Evolutionary conservation across 2,329 filamentous ascomycete genomes (phyloP), one percentile per base, ranked within the genome.

Genomic region (Ophiostoma himal-ulmi): DNA sequence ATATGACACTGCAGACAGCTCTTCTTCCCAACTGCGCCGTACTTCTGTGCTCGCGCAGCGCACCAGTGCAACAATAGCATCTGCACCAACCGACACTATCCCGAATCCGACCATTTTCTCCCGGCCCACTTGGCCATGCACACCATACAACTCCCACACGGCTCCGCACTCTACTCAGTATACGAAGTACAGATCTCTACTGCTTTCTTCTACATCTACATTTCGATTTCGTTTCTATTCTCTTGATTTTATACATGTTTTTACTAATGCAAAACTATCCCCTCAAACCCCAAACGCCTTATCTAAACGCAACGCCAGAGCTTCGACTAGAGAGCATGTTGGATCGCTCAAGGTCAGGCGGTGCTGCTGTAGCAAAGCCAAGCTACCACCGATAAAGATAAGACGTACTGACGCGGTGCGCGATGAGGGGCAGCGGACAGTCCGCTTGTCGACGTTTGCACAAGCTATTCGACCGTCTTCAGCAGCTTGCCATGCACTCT

Each of bases 381-480:
- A 57, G 14, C 7, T 60, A 60, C 26, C 44, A 48, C 44, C 44
- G 26, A 30, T 60, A 60, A 60, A 60, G 57, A 60, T 60, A 57
- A 57, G n/a, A 57, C 20, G 22, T 22, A 30, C 26, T 34, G 57
- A 60, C 57, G 57, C 57, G 57, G 5, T 60, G 26, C 26, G 57
- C 57, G 57, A 65, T 52, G 62, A 70, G 48, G 48, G 67, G 67
- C 67, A 68, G 22, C 34, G 34, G 67, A 57, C 41, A 10, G 67
- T 60, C 52, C n/a, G 66, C 22, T n/a, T 22, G 52, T 13, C 13
- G 48, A n/a, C 6, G 44, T 20, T 20, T 17, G 44, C 17, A 20
- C 44, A 48, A 48, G 44, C 44, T 48, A 6, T 7, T n/a, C 13
- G 41, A 44, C 44, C 20, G 17, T 48, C 44, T n/a, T 48, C 44